Evolutionary conservation across 176 grass and related monocot species (phyloP).

Genomic region (Canna indica): DNA sequence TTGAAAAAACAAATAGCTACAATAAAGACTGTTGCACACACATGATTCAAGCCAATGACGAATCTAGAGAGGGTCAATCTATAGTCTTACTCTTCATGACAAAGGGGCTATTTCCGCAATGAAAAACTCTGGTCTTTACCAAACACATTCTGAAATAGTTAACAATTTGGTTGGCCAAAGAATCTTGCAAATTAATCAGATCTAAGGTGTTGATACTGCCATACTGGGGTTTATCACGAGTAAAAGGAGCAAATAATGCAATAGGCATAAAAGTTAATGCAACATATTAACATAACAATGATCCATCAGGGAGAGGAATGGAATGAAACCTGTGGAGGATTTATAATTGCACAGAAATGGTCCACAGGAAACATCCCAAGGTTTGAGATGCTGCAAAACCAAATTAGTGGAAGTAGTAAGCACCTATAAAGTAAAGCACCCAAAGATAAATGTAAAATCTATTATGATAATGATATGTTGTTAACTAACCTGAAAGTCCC

Average conservation of each 20-base stretch:
- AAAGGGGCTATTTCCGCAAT: neutral
- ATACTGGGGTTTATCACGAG: too few relatives aligned
- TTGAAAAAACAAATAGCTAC: too few relatives aligned
- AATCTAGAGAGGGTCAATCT: too few relatives aligned
- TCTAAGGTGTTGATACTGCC: too few relatives aligned
- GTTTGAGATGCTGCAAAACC: conserved; percentile 79
- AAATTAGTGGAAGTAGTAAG: conserved; percentile 13
- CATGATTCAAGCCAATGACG: too few relatives aligned
- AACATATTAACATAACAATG: neutral
- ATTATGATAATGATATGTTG: neutral
- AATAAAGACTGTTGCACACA: too few relatives aligned
- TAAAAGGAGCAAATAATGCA: too few relatives aligned
- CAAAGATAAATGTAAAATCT: neutral
- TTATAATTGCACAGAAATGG: conserved; percentile 97
- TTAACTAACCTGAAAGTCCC: conserved; percentile 70
- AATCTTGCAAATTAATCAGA: too few relatives aligned
- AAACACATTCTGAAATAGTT: too few relatives aligned
- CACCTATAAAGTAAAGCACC: conserved; percentile 5
- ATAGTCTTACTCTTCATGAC: neutral
- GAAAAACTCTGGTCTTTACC: neutral
- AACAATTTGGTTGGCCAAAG: too few relatives aligned
- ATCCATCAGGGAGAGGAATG: neutral
- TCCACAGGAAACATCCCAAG: conserved; percentile 96
- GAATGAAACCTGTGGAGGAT: conserved; percentile 69
- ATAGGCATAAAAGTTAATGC: neutral